Base-by-base conservation (phyloP, 2,329 filamentous ascomycete species). In the Alternaria sp. region DNA sequence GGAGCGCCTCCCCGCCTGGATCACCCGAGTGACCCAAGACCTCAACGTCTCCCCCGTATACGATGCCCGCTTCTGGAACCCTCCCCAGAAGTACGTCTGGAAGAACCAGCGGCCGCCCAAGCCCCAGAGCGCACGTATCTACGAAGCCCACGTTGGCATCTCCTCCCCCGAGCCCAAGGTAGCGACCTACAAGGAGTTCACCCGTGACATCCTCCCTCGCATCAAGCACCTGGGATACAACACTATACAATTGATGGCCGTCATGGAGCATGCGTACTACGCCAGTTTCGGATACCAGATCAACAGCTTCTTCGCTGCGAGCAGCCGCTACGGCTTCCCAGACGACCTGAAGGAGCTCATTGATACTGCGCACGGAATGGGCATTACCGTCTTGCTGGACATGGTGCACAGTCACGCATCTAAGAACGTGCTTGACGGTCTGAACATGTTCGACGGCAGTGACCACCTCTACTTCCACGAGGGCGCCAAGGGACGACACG, bases 211-310 rank as follows among this genome's bases (percentile, higher is more conserved):
- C 87, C 87, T 99, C 8, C 94, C 95, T 15, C 89, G 95, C 61
- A 98, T 99, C 82, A 91, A 94, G 77, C 84, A 89, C 68, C 85
- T 98, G 46, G 96, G 95, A 44, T 99, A 99, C 85, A 98, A 99
- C 78, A 92, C 94, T 58, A 98, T 99, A 71, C 96, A 99, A 79
- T 86, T 99, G 68, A 99, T 99, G 96, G 96, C 96, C 49, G 87
- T 99, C 77, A 99, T 99, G 95, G 96, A 99, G 79, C 96, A 99
- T 82, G 96, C 96, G 54, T 99, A 99, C 85, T 99, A 99, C 79
- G 96, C 96, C 74, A 98, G 95, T 77, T 99, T 99, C 75, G 96
- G 96, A 50, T 99, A 99, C 81, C 96, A 99, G 81, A 89, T 99
- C 82, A 99, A 98, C 84, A 97, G 92, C 81, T 99, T 99, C 85